A percentile compares a stretch with the other conserved stretches of the same genome.
These are phyloP conservation scores for Leishmania turanica DNA, from an alignment of 208 protist species.

Conservation along the genomic window DNA sequence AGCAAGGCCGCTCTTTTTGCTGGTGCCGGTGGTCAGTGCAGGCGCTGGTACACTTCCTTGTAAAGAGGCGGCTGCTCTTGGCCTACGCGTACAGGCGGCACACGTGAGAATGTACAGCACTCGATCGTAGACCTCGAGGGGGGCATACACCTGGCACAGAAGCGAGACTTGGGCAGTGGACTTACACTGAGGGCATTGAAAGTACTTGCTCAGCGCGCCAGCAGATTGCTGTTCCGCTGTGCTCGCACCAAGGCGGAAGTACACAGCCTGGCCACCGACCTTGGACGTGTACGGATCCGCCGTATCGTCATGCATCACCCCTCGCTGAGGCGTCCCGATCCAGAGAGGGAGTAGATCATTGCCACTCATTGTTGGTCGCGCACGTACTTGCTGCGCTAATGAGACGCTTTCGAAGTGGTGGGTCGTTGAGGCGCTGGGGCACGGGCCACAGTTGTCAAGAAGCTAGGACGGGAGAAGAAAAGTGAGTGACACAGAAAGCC, in stretches of 20 bases:
- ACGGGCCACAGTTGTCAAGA: background rate
- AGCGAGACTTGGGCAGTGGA: slow-evolving; percentile 55
- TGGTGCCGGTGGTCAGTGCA: background rate
- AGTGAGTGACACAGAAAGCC: background rate
- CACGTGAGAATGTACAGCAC: slow-evolving; percentile 86
- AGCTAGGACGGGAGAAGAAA: slow-evolving; percentile 3
- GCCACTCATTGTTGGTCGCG: slow-evolving; percentile 8
- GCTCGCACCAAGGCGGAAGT: slow-evolving; percentile 48
- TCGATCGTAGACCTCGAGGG: slow-evolving; percentile 77
- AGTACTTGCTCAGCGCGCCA: slow-evolving; percentile 30
- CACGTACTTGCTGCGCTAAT: background rate
- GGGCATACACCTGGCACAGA: slow-evolving; percentile 79
- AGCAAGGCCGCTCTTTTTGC: slow-evolving; percentile 32
- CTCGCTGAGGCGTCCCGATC: slow-evolving; percentile 59
- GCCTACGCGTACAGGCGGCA: slow-evolving; percentile 36
- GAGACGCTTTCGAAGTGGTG: background rate
- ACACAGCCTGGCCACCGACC: slow-evolving; percentile 65
- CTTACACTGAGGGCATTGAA: slow-evolving; percentile 82
- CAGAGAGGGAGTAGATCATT: slow-evolving; percentile 32
- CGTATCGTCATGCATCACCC: slow-evolving; percentile 37
- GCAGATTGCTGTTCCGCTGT: slow-evolving; percentile 14
- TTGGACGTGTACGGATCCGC: slow-evolving; percentile 62
- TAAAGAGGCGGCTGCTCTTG: background rate
- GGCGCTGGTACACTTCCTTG: background rate
- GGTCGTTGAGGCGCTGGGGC: background rate